These are phyloP conservation scores for Phytophthora cryptogea DNA, from an alignment of 352 stramenopile species.

Conservation along the genomic window DNA sequence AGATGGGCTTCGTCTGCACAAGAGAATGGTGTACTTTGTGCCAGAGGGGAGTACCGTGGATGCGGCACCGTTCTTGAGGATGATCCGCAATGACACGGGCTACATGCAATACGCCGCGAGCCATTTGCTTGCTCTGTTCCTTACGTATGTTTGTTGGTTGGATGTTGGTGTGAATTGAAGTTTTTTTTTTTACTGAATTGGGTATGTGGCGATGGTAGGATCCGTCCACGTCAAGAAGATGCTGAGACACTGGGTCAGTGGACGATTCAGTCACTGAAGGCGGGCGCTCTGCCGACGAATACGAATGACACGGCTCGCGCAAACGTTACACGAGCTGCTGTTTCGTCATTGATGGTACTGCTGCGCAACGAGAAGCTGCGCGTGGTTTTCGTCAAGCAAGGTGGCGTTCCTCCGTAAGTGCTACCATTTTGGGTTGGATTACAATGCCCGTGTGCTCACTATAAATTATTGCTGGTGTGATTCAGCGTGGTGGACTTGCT, in stretches of 20 bases:
- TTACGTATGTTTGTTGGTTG: constrained; percentile 53
- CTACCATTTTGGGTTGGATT: background rate
- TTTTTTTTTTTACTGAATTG: constrained; percentile 5
- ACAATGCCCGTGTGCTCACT: constrained; percentile 6
- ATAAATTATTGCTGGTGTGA: constrained; percentile 3
- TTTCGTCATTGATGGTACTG: constrained; percentile 93
- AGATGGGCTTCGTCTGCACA: constrained; percentile 82
- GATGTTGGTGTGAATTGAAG: background rate
- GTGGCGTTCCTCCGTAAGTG: constrained; percentile 90
- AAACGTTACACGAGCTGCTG: constrained; percentile 83
- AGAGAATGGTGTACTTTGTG: constrained; percentile 81
- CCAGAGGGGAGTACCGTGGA: constrained; percentile 76
- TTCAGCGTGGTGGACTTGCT: constrained; percentile 72
- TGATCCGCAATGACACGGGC: constrained; percentile 85
- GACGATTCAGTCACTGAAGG: constrained; percentile 75
- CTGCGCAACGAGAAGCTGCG: constrained; percentile 89
- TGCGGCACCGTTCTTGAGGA: constrained; percentile 77
- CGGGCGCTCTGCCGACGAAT: constrained; percentile 49
- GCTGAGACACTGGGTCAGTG: constrained; percentile 81
- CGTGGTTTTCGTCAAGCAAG: constrained; percentile 89
- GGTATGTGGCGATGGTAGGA: constrained; percentile 32
- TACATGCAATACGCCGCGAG: constrained; percentile 86
- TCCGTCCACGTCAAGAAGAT: constrained; percentile 79
- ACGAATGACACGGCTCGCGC: constrained; percentile 70
- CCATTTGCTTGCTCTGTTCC: constrained; percentile 81